Evolutionary conservation across 768 basidiomycete species (phyloP).

Genomic region (Lactarius quietus): DNA sequence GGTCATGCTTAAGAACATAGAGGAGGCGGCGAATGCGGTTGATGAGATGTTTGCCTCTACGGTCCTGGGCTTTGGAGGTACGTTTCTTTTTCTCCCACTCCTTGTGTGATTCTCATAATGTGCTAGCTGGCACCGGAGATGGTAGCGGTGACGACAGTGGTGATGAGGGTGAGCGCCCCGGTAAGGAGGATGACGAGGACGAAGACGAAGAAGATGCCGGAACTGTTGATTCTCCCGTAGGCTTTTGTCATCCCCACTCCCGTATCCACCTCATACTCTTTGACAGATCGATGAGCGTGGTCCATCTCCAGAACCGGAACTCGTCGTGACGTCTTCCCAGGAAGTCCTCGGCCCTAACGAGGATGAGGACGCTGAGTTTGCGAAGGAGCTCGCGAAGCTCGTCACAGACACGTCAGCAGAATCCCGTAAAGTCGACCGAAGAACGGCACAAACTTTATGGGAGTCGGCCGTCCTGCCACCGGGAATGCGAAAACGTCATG

Average conservation of each 20-base stretch:
- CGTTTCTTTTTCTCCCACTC: slow-evolving; percentile 26
- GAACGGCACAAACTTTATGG: slow-evolving; percentile 82
- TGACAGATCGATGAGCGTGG: slow-evolving; percentile 61
- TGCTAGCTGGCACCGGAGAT: slow-evolving; percentile 37
- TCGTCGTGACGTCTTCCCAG: slow-evolving; percentile 65
- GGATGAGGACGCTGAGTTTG: slow-evolving; percentile 91
- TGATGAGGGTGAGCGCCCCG: slow-evolving; percentile 42
- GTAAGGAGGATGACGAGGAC: slow-evolving; percentile 62
- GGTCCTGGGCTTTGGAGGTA: slow-evolving; percentile 57
- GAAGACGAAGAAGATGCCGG: slow-evolving; percentile 52
- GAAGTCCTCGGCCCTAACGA: slow-evolving; percentile 80
- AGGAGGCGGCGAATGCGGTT: slow-evolving; percentile 83
- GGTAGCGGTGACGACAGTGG: slow-evolving; percentile 59
- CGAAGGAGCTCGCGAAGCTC: slow-evolving; percentile 93
- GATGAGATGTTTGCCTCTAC: slow-evolving; percentile 82
- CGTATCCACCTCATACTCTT: not conserved
- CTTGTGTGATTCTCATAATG: slow-evolving; percentile 23
- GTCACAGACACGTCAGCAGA: slow-evolving; percentile 85
- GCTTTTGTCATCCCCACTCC: slow-evolving; percentile 24
- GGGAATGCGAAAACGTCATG: slow-evolving; percentile 64
- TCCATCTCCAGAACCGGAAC: slow-evolving; percentile 72
- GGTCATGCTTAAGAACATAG: slow-evolving; percentile 63
- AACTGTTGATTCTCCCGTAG: slow-evolving; percentile 52
- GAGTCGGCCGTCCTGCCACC: slow-evolving; percentile 79
- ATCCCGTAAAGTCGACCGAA: slow-evolving; percentile 82